Evolutionary conservation across 2,329 filamentous ascomycete species (phyloP), one percentile per base, ranked within the genome.

Genomic region (Penicillium digitatum): DNA sequence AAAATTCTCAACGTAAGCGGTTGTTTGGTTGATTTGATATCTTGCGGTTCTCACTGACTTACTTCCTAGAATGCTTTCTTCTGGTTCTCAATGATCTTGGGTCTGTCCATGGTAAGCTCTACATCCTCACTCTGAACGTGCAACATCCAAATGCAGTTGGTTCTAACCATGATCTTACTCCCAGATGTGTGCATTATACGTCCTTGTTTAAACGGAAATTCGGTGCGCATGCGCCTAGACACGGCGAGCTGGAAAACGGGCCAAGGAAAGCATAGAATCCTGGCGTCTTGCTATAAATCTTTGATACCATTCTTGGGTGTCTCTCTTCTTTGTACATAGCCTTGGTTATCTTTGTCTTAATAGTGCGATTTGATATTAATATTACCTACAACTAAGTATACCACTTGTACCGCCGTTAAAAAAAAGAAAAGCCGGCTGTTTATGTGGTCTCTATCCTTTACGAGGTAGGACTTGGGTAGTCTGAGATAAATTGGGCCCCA

Each of bases 71-170:
- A 95, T 65, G 85, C 91, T 24, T 87, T 89, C 58, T 96, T 96
- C 70, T 96, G 92, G 92, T 87, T 84, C 67, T 91, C 87, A 24
- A 96, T 96, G 89, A 90, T 96, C 62, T 69, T 94, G 47, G 92
- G 92, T 0, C 74, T 95, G 56, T 89, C 88, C 58, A 77, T 93
- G 82, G 88, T 92, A 76, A 72, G 86, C 54, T 31, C 57, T 58
- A 16, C 54, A 54, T 18, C 8, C 12, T 32, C 29, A 29, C 14
- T 31, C 14, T 8, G 22, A 22, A n/a, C 40, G 22, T 26, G 5
- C 16, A 32, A 42, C 24, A 35, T 29, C 10, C 11, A 20, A 18
- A 11, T 29, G 14, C 14, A 11, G 24, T 32, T 35, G n/a, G 35
- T 45, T 34, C 26, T 57, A 37, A 52, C 37, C 16, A 9, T 32